A percentile compares a stretch with the other conserved stretches of the same genome.
Evolutionary conservation across 2,329 filamentous ascomycete species (phyloP).

Genomic region (Curvularia eragrostidis): DNA sequence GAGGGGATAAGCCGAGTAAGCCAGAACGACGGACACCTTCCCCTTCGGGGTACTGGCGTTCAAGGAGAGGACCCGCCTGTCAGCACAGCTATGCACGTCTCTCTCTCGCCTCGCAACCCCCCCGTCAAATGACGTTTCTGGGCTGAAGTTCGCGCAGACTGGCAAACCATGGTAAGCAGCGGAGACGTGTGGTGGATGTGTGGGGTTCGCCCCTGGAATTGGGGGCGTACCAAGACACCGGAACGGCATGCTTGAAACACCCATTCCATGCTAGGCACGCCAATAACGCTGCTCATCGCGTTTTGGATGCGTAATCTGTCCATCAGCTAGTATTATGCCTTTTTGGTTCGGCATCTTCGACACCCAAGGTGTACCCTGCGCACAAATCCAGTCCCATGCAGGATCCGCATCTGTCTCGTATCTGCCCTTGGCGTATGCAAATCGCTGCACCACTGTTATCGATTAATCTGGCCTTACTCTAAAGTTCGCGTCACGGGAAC

Average conservation of each 20-base stretch:
- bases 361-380: too few relatives aligned
- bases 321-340: neutral
- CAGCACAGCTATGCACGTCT: constrained; percentile 5
- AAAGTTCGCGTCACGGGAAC: neutral
- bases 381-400: too few relatives aligned
- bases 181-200: neutral
- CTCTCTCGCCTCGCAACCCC: neutral
- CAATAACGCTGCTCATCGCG: constrained; percentile 3
- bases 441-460: neutral
- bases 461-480: neutral
- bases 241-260: constrained; percentile 11
- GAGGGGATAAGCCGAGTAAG: too few relatives aligned
- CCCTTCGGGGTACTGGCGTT: neutral
- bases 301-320: neutral
- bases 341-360: neutral
- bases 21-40: neutral
- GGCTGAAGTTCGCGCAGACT: neutral
- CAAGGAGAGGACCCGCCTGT: neutral
- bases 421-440: neutral
- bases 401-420: too few relatives aligned
- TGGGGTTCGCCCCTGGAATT: constrained; percentile 11
- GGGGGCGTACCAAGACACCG: constrained; percentile 6
- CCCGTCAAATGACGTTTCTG: constrained; percentile 9
- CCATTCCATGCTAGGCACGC: constrained; percentile 6
- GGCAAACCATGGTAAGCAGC: neutral